Base-by-base conservation (phyloP, 495 filamentous ascomycete genomes). In the Annulohypoxylon moriforme region DNA sequence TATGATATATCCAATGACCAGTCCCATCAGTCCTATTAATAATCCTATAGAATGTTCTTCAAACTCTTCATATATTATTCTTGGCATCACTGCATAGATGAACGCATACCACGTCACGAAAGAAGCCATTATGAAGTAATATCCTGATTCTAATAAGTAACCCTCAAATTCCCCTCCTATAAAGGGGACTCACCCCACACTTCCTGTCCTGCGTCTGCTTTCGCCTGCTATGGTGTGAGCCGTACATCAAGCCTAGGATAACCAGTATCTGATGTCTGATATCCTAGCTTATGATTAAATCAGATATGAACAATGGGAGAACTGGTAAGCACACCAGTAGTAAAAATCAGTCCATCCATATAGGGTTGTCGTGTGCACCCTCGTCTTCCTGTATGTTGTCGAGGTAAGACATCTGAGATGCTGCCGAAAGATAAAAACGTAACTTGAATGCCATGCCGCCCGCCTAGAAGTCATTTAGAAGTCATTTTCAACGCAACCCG, bases 401-500 rank as follows among this genome's bases (percentile, higher is more conserved):
- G 47, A 60, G 65, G 47, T 65, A 67, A 52, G 60, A 56, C 60
- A 3, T 29, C 27, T 6, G 27, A 25, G 56, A 47, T 63, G 50
- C 47, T 64, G 62, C 64, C 50, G 60, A 72, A 70, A 65, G 55
- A 61, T 27, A 66, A 57, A 64, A 63, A 56, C 36, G 42, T 42
- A 55, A 68, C 31, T 64, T 65, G 50, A 76, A 78, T 74, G 76
- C 71, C 71, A 8, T 68, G 36, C 60, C 68, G 61, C 68, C 67
- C 53, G 68, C 74, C 63, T 56, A 25, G 27, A 50, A 50, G 46
- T 27, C n/a, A 18, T 29, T 13, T 36, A 62, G 29, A 55, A 64
- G 38, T 59, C 60, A 78, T 50, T 36, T 40, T 64, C 82, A 96
- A 83, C 93, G 90, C 70, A 97, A 85, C 53, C 93, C 93, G 78